Conservation (phyloP, 768 basidiomycete species). For the Leccinum imitatum region DNA sequence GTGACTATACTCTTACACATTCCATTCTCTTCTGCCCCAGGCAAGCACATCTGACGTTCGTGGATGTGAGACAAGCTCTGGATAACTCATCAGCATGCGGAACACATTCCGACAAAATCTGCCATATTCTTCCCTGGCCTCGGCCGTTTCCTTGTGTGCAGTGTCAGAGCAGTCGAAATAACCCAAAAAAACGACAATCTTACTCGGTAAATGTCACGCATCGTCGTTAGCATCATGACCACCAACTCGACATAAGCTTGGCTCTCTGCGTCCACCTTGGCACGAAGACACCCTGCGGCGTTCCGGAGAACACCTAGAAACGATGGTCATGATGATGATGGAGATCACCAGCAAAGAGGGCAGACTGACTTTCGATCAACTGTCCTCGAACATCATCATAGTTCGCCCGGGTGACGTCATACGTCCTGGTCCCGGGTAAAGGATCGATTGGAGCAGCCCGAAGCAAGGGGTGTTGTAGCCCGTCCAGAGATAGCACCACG, state of each 20-base stretch:
- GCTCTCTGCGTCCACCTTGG: conserved; percentile 34
- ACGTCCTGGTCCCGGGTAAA: conserved; percentile 22
- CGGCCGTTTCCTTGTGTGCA: conserved; percentile 9
- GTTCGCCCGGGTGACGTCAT: conserved; percentile 32
- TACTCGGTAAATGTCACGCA: conserved; percentile 50
- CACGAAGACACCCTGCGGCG: conserved; percentile 36
- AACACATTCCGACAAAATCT: conserved; percentile 38
- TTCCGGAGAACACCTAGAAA: conserved; percentile 48
- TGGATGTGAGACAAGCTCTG: conserved; percentile 33
- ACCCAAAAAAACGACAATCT: conserved; percentile 8
- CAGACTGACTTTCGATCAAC: conserved; percentile 39
- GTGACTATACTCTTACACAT: background rate
- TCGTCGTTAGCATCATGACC: conserved; percentile 48
- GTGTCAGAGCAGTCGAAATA: conserved; percentile 10
- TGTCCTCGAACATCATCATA: conserved; percentile 36
- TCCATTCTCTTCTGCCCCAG: conserved; percentile 28
- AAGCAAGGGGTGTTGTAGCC: conserved; percentile 52
- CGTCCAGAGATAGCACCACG: conserved; percentile 57
- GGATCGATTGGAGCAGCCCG: conserved; percentile 31
- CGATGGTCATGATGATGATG: conserved; percentile 11
- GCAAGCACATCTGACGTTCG: conserved; percentile 33
- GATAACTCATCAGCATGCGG: conserved; percentile 27
- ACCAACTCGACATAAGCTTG: conserved; percentile 42
- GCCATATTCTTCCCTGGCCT: conserved; percentile 31
- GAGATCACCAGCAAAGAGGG: conserved; percentile 6